A percentile compares a stretch with the other conserved stretches of the same genome.
Conservation (phyloP, 2,329 filamentous ascomycete genomes). For the Diaporthe humulicola region DNA sequence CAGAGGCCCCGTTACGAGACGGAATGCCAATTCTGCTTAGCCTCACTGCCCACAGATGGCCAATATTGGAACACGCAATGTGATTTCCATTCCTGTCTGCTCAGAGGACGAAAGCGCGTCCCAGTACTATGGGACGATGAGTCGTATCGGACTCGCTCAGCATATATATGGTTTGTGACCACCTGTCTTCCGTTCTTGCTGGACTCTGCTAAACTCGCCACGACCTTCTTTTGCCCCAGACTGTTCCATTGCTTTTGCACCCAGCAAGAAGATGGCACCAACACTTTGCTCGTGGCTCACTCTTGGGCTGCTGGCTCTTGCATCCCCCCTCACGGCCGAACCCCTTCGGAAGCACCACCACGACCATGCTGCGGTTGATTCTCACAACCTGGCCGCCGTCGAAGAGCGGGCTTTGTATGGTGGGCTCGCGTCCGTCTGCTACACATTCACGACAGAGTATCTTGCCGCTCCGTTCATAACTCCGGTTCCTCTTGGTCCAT, state of each 20-base stretch:
- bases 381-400: background rate
- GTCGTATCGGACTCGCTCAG: background rate
- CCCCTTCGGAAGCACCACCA: background rate
- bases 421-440: constrained; percentile 13
- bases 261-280: constrained; percentile 19
- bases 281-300: constrained; percentile 25
- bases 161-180: constrained; percentile 29
- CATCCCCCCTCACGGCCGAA: constrained; percentile 4
- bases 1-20: background rate
- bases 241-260: background rate
- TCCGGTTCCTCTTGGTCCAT: background rate
- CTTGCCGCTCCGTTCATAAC: constrained; percentile 12
- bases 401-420: constrained; percentile 15
- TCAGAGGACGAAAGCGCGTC: background rate
- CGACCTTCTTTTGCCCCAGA: constrained; percentile 22
- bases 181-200: constrained; percentile 1
- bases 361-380: background rate
- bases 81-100: constrained; percentile 19
- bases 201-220: background rate
- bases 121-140: background rate
- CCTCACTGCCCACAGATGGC: background rate
- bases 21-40: constrained; percentile 6
- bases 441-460: constrained; percentile 29
- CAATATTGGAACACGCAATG: constrained; percentile 10
- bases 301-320: constrained; percentile 30